phyloP scores from a whole-genome alignment of 306 rosid species.

The Cucurbita ficifolia region DNA sequence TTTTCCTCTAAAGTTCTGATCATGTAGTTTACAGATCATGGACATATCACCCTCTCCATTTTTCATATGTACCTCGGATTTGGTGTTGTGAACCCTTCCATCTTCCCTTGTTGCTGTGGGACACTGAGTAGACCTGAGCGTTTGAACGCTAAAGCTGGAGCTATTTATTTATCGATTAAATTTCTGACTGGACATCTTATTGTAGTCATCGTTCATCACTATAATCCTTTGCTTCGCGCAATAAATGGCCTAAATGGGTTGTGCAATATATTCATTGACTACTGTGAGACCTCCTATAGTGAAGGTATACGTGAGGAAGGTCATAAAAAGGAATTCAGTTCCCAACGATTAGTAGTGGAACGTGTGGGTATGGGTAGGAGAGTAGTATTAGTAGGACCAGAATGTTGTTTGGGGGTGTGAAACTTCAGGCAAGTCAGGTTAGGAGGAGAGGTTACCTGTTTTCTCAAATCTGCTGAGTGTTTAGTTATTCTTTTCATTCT shows the following conservation, averaged over 20 bases:
- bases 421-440: not conserved
- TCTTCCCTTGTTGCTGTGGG: not conserved
- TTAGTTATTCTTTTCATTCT: not conserved
- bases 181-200: not conserved
- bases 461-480: not conserved
- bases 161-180: not conserved
- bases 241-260: not conserved
- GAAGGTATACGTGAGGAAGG: not conserved
- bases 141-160: not conserved
- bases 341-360: not conserved
- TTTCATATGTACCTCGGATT: not conserved
- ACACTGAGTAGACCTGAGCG: not conserved
- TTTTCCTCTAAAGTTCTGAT: not conserved
- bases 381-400: not conserved
- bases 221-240: not conserved
- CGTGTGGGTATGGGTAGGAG: not conserved
- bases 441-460: not conserved
- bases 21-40: not conserved
- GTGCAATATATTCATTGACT: not conserved
- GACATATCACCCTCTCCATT: not conserved
- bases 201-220: not conserved
- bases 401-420: not conserved
- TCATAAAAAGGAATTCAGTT: not conserved
- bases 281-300: not conserved
- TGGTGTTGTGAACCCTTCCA: not conserved